phyloP scores from a whole-genome alignment of 371 early-diverging fungal species.

The Cokeromyces recurvatus region DNA sequence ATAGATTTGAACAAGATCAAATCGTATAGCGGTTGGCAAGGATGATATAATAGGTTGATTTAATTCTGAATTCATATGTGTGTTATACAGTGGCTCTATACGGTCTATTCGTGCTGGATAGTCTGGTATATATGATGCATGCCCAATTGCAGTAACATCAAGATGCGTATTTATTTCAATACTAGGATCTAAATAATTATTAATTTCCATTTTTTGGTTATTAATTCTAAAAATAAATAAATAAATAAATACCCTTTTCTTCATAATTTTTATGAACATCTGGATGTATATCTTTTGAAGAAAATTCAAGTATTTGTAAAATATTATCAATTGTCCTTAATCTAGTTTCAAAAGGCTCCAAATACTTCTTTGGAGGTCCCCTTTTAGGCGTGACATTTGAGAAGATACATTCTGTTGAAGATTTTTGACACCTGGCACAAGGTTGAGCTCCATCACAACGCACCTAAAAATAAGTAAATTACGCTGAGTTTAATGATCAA shows the following conservation, averaged over 20 bases:
- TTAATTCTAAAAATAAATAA: too few relatives aligned
- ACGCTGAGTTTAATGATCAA: conserved; percentile 8
- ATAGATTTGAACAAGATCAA: conserved; percentile 31
- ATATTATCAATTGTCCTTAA: conserved; percentile 32
- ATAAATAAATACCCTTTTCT: background rate
- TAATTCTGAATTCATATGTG: conserved; percentile 4
- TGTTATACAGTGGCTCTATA: conserved; percentile 8
- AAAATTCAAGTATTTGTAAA: conserved; percentile 16
- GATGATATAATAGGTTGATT: conserved; percentile 2
- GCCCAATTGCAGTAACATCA: conserved; percentile 12
- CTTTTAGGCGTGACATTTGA: conserved; percentile 35
- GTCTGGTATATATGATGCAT: conserved; percentile 15
- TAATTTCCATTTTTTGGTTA: too few relatives aligned
- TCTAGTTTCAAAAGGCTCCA: conserved; percentile 39
- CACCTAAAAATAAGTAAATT: conserved; percentile 36
- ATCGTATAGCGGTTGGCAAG: conserved; percentile 4
- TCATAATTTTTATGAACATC: too few relatives aligned
- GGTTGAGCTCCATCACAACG: conserved; percentile 49
- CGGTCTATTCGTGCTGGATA: conserved; percentile 14
- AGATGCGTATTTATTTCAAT: conserved; percentile 3
- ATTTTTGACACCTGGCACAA: conserved; percentile 38
- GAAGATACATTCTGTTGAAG: conserved; percentile 36
- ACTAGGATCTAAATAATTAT: conserved; percentile 3
- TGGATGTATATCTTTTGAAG: background rate
- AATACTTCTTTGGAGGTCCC: conserved; percentile 42